phyloP scores from a whole-genome alignment of 192 early-diverging fungal species.

The Coemansia erecta region DNA sequence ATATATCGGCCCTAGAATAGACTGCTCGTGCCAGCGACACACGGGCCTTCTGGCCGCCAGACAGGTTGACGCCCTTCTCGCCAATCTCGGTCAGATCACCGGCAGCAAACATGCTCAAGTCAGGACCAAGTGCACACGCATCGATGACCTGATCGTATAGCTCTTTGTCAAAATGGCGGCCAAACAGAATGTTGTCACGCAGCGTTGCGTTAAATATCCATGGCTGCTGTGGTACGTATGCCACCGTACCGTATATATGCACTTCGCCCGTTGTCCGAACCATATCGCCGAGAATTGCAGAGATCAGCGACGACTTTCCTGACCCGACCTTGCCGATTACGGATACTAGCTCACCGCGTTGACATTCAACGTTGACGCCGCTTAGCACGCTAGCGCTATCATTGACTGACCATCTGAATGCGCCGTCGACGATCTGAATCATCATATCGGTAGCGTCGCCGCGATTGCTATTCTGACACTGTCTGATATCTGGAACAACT shows the following conservation, averaged over 20 bases:
- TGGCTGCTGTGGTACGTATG: slow-evolving; percentile 65
- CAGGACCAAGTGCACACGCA: slow-evolving; percentile 55
- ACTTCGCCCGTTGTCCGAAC: slow-evolving; percentile 27
- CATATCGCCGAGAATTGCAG: slow-evolving; percentile 63
- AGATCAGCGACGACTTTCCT: slow-evolving; percentile 64
- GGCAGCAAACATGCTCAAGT: slow-evolving; percentile 57
- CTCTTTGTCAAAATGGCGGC: slow-evolving; percentile 53
- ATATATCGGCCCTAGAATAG: slow-evolving; percentile 64
- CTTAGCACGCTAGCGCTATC: slow-evolving; percentile 25
- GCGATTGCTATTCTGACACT: no score
- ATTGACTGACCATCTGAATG: slow-evolving; percentile 58
- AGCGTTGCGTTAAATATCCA: slow-evolving; percentile 70
- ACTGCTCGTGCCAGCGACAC: slow-evolving; percentile 66
- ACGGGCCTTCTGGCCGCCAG: slow-evolving; percentile 65
- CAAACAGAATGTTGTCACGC: slow-evolving; percentile 69
- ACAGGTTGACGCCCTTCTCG: slow-evolving; percentile 64
- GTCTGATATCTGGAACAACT: no score
- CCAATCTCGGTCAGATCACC: slow-evolving; percentile 64
- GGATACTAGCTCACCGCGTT: slow-evolving; percentile 55
- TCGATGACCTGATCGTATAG: slow-evolving; percentile 58
- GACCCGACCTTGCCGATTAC: slow-evolving; percentile 64
- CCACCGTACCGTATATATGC: slow-evolving; percentile 31
- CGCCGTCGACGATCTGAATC: slow-evolving; percentile 3
- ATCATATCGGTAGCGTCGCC: no score
- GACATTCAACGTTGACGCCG: slow-evolving; percentile 42